phyloP scores from a whole-genome alignment of 2,329 filamentous ascomycete genomes.

The Penicillium glabrum region DNA sequence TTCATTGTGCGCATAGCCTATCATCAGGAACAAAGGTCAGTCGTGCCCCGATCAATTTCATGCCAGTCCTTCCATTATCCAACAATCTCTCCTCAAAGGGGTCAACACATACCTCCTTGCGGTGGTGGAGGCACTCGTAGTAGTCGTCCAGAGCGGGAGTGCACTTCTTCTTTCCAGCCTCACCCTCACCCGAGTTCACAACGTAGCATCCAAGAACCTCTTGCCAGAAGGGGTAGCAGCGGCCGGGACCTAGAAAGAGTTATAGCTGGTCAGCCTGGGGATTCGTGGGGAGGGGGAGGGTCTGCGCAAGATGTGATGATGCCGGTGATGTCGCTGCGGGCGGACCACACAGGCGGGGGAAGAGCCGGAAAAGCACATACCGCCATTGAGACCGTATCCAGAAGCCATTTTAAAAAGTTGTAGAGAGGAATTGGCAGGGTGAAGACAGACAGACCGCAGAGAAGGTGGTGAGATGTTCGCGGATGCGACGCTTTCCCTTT shows the following conservation, averaged over 20 bases:
- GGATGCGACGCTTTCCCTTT: conserved; percentile 35
- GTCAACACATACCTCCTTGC: conserved; percentile 79
- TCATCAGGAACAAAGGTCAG: conserved; percentile 7
- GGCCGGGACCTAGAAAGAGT: conserved; percentile 58
- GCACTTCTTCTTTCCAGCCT: conserved; percentile 86
- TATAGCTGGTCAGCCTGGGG: conserved; percentile 22
- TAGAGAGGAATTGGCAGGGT: conserved; percentile 20
- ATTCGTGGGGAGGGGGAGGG: conserved; percentile 17
- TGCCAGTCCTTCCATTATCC: neutral
- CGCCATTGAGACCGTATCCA: conserved; percentile 56
- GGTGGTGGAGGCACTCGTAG: conserved; percentile 98
- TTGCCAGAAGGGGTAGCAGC: conserved; percentile 99
- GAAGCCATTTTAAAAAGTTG: conserved; percentile 47
- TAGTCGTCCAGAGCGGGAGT: conserved; percentile 86
- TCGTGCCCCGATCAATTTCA: neutral
- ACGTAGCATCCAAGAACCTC: conserved; percentile 98
- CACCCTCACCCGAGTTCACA: conserved; percentile 80
- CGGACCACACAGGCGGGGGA: neutral
- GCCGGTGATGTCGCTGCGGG: conserved; percentile 10
- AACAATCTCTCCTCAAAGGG: neutral
- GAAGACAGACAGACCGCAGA: conserved; percentile 22
- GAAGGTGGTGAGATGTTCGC: conserved; percentile 25
- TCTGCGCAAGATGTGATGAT: conserved; percentile 18
- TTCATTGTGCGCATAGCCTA: conserved; percentile 76
- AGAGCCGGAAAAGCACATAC: conserved; percentile 35